Base-by-base conservation (phyloP, 2,329 filamentous ascomycete genomes). In the Alternaria dauci region DNA sequence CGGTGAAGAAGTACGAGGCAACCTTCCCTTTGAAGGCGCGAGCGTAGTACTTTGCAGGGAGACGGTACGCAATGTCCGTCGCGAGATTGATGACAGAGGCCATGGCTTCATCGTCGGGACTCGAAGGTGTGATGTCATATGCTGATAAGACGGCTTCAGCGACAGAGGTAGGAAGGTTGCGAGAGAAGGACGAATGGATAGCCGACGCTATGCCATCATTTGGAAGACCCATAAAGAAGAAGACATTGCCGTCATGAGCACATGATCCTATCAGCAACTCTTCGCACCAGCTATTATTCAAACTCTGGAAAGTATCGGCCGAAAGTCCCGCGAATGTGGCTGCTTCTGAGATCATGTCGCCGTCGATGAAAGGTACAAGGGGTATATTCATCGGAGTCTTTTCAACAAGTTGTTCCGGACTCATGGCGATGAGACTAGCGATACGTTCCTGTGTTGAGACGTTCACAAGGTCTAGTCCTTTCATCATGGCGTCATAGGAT, bases 211-310 rank as follows among this genome's bases (percentile, higher is more conserved):
- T 61, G 54, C 72, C 65, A 11, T 50, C 32, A 38, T 59, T 36
- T 4, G 48, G 51, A 5, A 71, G 62, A 18, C 66, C 66, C 66
- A 68, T 70, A 53, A 66, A 68, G 14, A 62, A 25, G 47, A 63
- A 68, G 1, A 73, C 59, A 8, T 53, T 71, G 4, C 69, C 80
- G 71, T 85, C 82, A 53, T 81, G 77, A 57, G 79, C 72, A 43
- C 79, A 79, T 63, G 83, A 79, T 5, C 82, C 83, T 28, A 84
- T 76, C 32, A 83, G 70, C 6, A 84, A 56, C 32, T 77, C 73
- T 39, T 78, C 67, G 56, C 80, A 83, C 82, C 82, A 84, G 73
- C 74, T 23, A 18, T 36, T 46, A 28, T 28, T 25, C 42, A 25
- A 12, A 11, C 34, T 23, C 9, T 16, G 38, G 34, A 50, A 4